Conservation (phyloP, 2,329 filamentous ascomycete species). For the Alternaria postmessia region DNA sequence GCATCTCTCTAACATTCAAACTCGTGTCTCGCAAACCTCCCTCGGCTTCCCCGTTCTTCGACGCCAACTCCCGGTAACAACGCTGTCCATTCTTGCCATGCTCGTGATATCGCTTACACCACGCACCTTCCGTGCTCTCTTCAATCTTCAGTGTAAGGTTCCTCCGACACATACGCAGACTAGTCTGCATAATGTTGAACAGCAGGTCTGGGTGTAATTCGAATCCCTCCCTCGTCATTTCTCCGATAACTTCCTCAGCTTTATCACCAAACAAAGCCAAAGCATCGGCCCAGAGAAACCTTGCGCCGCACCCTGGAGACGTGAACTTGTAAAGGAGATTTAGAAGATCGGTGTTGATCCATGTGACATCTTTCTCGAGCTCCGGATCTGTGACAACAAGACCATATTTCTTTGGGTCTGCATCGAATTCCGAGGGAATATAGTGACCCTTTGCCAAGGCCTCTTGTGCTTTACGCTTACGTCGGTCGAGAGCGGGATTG, state of each 20-base stretch:
- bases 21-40: background rate
- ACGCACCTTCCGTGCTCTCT: slow-evolving; percentile 34
- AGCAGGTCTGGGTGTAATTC: slow-evolving; percentile 27
- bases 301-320: slow-evolving; percentile 25
- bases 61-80: slow-evolving; percentile 37
- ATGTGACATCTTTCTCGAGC: slow-evolving; percentile 19
- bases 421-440: slow-evolving; percentile 11
- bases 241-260: slow-evolving; percentile 16
- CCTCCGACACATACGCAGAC: slow-evolving; percentile 30
- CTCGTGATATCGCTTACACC: slow-evolving; percentile 46
- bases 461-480: background rate
- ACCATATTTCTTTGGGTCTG: slow-evolving; percentile 13
- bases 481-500: slow-evolving; percentile 20
- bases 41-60: background rate
- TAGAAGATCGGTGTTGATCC: slow-evolving; percentile 23
- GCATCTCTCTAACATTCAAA: background rate
- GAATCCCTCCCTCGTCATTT: background rate
- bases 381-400: slow-evolving; percentile 21
- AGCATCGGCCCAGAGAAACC: slow-evolving; percentile 45
- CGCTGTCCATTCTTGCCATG: slow-evolving; percentile 27
- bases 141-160: slow-evolving; percentile 45
- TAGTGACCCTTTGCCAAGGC: background rate
- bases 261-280: slow-evolving; percentile 35
- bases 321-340: slow-evolving; percentile 37
- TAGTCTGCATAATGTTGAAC: slow-evolving; percentile 38